Base-by-base conservation (phyloP, 2,329 filamentous ascomycete species). In the Emmonsiellopsis sp. region DNA sequence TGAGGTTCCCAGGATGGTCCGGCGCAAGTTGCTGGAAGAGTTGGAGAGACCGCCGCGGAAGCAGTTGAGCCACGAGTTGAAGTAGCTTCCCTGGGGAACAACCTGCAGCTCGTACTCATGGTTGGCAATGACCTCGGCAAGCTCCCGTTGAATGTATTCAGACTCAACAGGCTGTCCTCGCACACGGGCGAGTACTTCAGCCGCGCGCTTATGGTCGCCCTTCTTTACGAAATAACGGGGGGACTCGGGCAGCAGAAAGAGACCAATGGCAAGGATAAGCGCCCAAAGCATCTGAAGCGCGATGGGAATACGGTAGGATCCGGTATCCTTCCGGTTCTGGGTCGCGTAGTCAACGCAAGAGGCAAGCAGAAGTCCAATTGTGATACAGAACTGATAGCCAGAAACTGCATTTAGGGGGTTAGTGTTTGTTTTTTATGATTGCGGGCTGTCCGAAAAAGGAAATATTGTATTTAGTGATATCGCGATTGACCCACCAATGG, bases 71-170 rank as follows among this genome's bases (percentile, higher is more conserved):
- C 89, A 94, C 65, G 78, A 80, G 62, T 75, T 74, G 67, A 84
- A 75, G 78, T 84, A 89, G 62, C 80, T 79, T 60, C 76, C 76
- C 60, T 78, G 70, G 58, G 86, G 85, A 55, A 87, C 84, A 55
- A 85, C 73, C 49, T 80, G 63, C 62, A 84, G 77, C 77, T 95
- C 90, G 68, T 92, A 90, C 73, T 88, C 87, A 72, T 92, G 82
- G 78, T 94, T 95, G 76, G 89, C 89, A 55, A 93, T 79, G 60
- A 95, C 89, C 75, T 95, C 89, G 43, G 86, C 81, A 45, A 94
- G 79, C 73, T 95, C 89, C 57, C 81, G 74, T 73, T 86, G 82
- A 71, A 95, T 84, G 70, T 82, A 90, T 58, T 86, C 80, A 20
- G 86, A 91, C 52, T 86, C 81, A 51, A 72, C 65, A 48, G 85